Evolutionary conservation across 192 early-diverging fungal species (phyloP), one percentile per base, ranked within the genome.

Genomic region (Neocallimastix lanati): DNA sequence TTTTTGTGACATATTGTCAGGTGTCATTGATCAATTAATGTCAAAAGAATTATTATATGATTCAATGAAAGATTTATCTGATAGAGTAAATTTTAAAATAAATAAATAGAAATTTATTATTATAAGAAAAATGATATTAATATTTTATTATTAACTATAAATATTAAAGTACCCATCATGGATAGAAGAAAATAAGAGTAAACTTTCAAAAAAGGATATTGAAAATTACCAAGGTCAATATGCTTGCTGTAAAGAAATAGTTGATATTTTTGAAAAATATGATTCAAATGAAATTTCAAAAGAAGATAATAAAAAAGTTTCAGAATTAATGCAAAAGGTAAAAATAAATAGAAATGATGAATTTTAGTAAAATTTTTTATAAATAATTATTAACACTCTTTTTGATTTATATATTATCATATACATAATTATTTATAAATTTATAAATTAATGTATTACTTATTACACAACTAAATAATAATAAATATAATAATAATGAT

Each of bases 151-250:
- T n/a, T n/a, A n/a, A n/a, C n/a, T n/a, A n/a, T n/a, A n/a, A n/a
- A n/a, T n/a, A n/a, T n/a, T n/a, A n/a, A 79, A 95, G 91, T 99
- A 99, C 77, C 97, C 98, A 28, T 86, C 87, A 83, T 99, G 94
- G 88, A 83, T 99, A 35, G 87, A 88, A 21, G 88, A 89, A 35
- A 94, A 98, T 85, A 91, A 93, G 83, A 86, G 83, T n/a, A 88
- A 86, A 78, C 84, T 94, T 28, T 81, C 93, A 1, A 81, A 81
- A 21, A 92, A 88, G 2, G 95, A 99, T 12, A 90, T 89, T 50
- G 86, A 85, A 29, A 91, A 91, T 58, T 98, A 95, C 81, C 81
- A 89, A 82, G 85, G 90, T 83, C 98, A 99, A 87, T 89, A 90
- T 78, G 84, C 82, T 28, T 91, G 93, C 80, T 88, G 97, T 77